Base-by-base conservation (phyloP, 257 asterid species). In the Coffea canephora region DNA sequence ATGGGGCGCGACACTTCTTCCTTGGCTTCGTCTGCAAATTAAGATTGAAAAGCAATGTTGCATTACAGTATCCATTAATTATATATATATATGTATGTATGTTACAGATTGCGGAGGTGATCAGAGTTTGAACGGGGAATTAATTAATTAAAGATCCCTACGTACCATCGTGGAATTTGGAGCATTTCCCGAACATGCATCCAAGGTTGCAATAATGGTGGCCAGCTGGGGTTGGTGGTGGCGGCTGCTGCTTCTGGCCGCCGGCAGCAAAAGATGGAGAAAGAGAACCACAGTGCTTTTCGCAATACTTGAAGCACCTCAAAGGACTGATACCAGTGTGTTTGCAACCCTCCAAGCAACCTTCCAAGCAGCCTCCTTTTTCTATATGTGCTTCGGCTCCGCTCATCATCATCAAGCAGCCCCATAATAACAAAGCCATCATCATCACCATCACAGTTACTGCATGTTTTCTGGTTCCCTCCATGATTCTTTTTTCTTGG, bases 261-360 rank as follows among this genome's bases (percentile, higher is more conserved):
- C 27, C 27, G 27, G 27, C 27, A 27, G 27, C 27, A 27, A 27
- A 27, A 0, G 27, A 54, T 46, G 55, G 59, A 31, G 36, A 12
- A 36, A 50, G 27, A 69, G 52, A 3, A 69, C 3, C 34, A 9
- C 74, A 69, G 34, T 69, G 74, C 7, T 43, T 69, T 34, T 7
- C 54, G 21, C 74, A 69, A 14, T 69, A 69, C 21, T 69, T 43
- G 55, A 69, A 69, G 74, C 74, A 69, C 34, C 54, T 69, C 43
- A 69, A 69, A 16, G 74, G 54, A 50, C 74, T 43, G 2, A 69
- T 69, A 1, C 74, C 74, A 43, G 18, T 23, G 27, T 48, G 4
- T 54, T 27, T 74, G 78, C 78, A 55, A 21, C 78, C 78, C 13
- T 19, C 5, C 34, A 74, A 54, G 68, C 78, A 74, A 54, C 3